A percentile compares a stretch with the other conserved stretches of the same genome.
phyloP scores from a whole-genome alignment of 495 filamentous ascomycete species.

The Cercophora samala region DNA sequence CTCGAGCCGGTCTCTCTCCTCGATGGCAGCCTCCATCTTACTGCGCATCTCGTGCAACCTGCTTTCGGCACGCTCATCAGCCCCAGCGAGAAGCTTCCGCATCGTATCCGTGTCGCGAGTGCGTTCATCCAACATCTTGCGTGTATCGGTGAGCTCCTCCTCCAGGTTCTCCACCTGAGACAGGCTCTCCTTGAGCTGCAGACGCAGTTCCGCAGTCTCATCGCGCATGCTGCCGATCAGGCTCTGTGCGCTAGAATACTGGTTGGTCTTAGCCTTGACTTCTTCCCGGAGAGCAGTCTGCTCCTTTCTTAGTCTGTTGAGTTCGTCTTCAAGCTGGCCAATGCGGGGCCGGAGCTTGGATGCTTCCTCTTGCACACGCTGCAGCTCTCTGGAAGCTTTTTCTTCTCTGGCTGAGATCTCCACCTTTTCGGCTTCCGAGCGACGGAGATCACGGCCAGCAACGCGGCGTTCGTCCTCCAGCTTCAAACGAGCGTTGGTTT shows the following conservation, averaged over 20 bases:
- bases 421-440: constrained; percentile 70
- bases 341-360: constrained; percentile 59
- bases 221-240: constrained; percentile 89
- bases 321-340: constrained; percentile 68
- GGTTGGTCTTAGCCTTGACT: constrained; percentile 75
- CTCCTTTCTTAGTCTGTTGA: constrained; percentile 61
- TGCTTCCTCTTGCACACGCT: constrained; percentile 66
- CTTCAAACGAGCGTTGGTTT: constrained; percentile 65
- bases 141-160: constrained; percentile 86
- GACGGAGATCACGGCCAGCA: constrained; percentile 69
- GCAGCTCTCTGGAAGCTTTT: constrained; percentile 61
- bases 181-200: constrained; percentile 87
- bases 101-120: constrained; percentile 96
- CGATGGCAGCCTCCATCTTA: constrained; percentile 79
- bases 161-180: constrained; percentile 82
- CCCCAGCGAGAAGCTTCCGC: constrained; percentile 82
- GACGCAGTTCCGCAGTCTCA: constrained; percentile 80
- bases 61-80: constrained; percentile 74
- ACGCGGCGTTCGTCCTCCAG: constrained; percentile 72
- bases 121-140: constrained; percentile 82
- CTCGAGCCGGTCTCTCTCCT: constrained; percentile 89
- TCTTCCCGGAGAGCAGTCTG: constrained; percentile 71
- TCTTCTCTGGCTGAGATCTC: constrained; percentile 71
- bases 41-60: constrained; percentile 86
- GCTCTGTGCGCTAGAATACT: constrained; percentile 79